Percentiles rank a stretch among this genome's conserved stretches.
Evolutionary conservation across 768 basidiomycete species (phyloP).

Genomic region (Rhodotorula diobovata): DNA sequence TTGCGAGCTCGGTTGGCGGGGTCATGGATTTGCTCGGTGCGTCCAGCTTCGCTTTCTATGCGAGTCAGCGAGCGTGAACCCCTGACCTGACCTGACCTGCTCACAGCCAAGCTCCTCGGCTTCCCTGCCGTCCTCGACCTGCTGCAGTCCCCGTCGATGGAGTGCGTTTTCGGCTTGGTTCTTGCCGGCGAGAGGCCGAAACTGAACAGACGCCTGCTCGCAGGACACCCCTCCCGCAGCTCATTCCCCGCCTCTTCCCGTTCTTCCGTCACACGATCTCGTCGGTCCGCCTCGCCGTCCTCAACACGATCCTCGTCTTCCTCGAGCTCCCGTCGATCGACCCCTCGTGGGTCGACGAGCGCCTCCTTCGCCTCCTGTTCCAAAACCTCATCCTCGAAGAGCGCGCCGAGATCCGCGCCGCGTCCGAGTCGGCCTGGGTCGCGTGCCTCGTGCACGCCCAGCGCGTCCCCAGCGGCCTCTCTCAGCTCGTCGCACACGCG

Average conservation of each 20-base stretch:
- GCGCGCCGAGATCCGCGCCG: constrained; percentile 70
- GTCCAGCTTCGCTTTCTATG: not conserved
- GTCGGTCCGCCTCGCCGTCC: constrained; percentile 85
- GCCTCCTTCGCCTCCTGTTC: constrained; percentile 77
- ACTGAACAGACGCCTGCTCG: not conserved
- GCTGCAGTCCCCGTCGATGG: constrained; percentile 26
- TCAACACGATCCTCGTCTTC: constrained; percentile 80
- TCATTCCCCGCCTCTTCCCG: constrained; percentile 83
- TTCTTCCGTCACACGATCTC: constrained; percentile 97
- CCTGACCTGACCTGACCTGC: not conserved
- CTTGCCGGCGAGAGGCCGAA: not conserved
- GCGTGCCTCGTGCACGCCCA: constrained; percentile 48
- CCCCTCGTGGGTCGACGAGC: constrained; percentile 70
- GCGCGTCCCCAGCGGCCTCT: not conserved
- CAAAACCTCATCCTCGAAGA: constrained; percentile 94
- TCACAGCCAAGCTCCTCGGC: constrained; percentile 30
- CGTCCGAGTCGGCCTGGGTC: constrained; percentile 69
- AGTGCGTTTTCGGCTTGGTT: constrained; percentile 55
- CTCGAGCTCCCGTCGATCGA: constrained; percentile 67
- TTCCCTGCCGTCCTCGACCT: constrained; percentile 22
- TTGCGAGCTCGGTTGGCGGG: constrained; percentile 90
- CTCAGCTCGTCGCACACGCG: not conserved
- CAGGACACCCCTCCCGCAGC: constrained; percentile 72
- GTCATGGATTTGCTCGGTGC: constrained; percentile 84
- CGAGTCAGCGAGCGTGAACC: not conserved